Conservation (phyloP, 306 rosid genomes). For the Pyrus betulifolia region DNA sequence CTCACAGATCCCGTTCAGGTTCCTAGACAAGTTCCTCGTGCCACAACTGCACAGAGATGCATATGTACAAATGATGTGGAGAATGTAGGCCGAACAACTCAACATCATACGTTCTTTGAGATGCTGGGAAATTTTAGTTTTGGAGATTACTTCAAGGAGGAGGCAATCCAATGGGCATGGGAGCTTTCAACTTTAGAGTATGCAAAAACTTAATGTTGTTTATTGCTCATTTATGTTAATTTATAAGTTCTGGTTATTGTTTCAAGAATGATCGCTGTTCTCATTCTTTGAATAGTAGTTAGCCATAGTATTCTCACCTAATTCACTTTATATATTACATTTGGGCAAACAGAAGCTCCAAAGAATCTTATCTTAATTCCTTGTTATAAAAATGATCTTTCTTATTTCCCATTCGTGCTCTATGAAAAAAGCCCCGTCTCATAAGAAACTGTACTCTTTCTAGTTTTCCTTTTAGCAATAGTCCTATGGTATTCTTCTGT, state of each 20-base stretch:
- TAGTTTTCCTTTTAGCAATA: neutral
- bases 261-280: neutral
- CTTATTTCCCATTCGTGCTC: neutral
- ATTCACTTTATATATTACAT: neutral
- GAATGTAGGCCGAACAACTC: slow-evolving; percentile 80
- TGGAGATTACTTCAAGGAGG: slow-evolving; percentile 91
- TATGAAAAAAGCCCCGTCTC: neutral
- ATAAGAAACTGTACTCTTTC: neutral
- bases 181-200: slow-evolving; percentile 80
- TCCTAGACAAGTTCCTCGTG: slow-evolving; percentile 66
- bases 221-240: neutral
- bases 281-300: neutral
- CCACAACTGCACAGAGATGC: slow-evolving; percentile 84
- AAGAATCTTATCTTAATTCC: neutral
- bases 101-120: slow-evolving; percentile 91
- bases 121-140: slow-evolving; percentile 98
- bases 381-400: neutral
- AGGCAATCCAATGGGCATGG: slow-evolving; percentile 94
- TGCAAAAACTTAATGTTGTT: slow-evolving; percentile 15
- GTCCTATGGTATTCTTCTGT: neutral
- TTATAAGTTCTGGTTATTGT: neutral
- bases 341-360: neutral
- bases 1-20: slow-evolving; percentile 27
- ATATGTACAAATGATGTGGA: slow-evolving; percentile 81
- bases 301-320: neutral